Base-by-base conservation (phyloP, 2,329 filamentous ascomycete genomes). In the Neurospora sp. region DNA sequence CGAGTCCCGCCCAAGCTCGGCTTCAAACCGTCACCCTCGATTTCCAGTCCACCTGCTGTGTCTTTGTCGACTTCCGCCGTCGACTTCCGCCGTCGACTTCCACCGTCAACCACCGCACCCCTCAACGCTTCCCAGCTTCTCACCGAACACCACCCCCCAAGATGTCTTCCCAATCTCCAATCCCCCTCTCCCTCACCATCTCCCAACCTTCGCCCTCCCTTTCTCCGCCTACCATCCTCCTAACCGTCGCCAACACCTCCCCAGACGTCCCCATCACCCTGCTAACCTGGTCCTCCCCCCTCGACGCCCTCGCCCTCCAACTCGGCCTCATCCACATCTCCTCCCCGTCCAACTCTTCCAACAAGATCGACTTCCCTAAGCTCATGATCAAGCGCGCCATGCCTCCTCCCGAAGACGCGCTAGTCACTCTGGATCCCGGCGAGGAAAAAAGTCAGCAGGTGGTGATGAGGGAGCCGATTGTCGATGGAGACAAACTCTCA, bases 201-300 rank as follows among this genome's bases (percentile, higher is more conserved):
- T 5, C 33, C 33, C 66, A 19, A 19, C 19, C 19, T 19, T 19
- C 19, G 19, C 19, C 19, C 19, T 19, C 19, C 19, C 19, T 19
- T 19, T 19, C 19, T 19, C 19, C 19, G 19, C 19, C 19, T 19
- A 19, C 19, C 19, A 19, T 19, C 28, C 43, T 42, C 2, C 52
- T 71, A 17, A 70, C 70, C 28, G 39, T 72, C 10, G 42, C 36
- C 15, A 73, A 73, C 67, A 70, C 67, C 46, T 71, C 70, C 68
- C 38, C 68, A 17, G 10, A 19, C 0, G 33, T 42, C n/a, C 71
- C 72, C n/a, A 42, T 71, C 9, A 73, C 72, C 2, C 42, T 73
- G 33, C 68, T 73, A 19, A 71, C 69, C 15, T 73, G 71, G 69
- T 69, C 70, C 52, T 70, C 69, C 3, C 72, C 72, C 1, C 71